A percentile compares a stretch with the other conserved stretches of the same genome.
Conservation (phyloP, 371 early-diverging fungal species). For the Syncephalis fuscata region DNA sequence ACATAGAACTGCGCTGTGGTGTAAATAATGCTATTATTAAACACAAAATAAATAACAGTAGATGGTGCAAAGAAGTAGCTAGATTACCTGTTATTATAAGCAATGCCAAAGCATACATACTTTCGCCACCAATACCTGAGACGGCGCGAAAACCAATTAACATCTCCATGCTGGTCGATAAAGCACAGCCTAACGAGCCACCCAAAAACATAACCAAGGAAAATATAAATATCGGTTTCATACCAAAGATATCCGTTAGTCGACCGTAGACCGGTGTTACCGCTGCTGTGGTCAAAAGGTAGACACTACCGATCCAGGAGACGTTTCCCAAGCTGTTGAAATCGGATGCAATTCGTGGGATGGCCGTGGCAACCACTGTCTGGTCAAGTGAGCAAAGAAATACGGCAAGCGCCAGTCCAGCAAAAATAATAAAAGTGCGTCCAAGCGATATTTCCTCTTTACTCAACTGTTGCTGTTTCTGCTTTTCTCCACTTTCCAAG, state of each 20-base stretch:
- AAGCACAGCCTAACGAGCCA: slow-evolving; percentile 42
- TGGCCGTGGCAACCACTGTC: slow-evolving; percentile 58
- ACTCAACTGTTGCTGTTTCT: slow-evolving; percentile 3
- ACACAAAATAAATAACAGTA: background rate
- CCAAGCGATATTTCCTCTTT: slow-evolving; percentile 4
- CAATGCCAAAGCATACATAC: slow-evolving; percentile 41
- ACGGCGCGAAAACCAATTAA: slow-evolving; percentile 42
- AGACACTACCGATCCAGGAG: slow-evolving; percentile 35
- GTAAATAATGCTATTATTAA: slow-evolving; percentile 1
- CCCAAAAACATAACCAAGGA: slow-evolving; percentile 37
- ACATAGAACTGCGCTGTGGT: slow-evolving; percentile 3
- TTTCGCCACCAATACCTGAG: slow-evolving; percentile 46
- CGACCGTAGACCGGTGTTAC: slow-evolving; percentile 22
- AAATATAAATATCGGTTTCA: slow-evolving; percentile 33
- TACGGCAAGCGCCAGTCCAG: slow-evolving; percentile 18
- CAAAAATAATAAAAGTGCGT: slow-evolving; percentile 1
- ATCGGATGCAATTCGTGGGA: slow-evolving; percentile 52
- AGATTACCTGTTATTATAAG: slow-evolving; percentile 48
- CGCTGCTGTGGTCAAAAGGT: slow-evolving; percentile 20
- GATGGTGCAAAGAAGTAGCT: slow-evolving; percentile 10
- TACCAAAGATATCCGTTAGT: slow-evolving; percentile 56
- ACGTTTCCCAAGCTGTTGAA: slow-evolving; percentile 34
- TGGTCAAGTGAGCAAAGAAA: slow-evolving; percentile 49
- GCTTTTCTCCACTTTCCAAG: no score
- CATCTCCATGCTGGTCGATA: slow-evolving; percentile 28